phyloP scores from a whole-genome alignment of 129 eudicot genomes.

The Artemisia annua region DNA sequence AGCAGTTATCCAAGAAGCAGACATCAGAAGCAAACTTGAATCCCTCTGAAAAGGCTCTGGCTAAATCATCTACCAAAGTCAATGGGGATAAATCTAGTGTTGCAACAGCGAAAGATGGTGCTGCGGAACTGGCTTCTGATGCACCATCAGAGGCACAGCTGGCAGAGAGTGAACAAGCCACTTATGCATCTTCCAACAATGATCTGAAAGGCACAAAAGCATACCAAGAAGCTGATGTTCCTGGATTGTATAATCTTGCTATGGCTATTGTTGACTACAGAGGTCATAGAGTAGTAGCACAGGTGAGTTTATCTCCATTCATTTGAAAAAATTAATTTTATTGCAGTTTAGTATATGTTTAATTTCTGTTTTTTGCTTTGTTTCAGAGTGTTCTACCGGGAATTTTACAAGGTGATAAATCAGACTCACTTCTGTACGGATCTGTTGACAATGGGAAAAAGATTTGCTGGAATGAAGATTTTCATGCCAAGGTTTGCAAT shows the following conservation, averaged over 20 bases:
- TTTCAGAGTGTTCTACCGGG: constrained; percentile 97
- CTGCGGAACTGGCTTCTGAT: constrained; percentile 48
- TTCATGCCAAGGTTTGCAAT: constrained; percentile 79
- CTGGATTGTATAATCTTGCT: constrained; percentile 97
- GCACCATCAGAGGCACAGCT: constrained; percentile 64
- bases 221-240: constrained; percentile 96
- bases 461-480: constrained; percentile 96
- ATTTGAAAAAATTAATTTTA: background rate
- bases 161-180: constrained; percentile 99
- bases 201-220: constrained; percentile 98
- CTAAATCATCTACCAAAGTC: constrained; percentile 31
- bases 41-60: constrained; percentile 30
- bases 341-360: background rate
- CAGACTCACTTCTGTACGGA: constrained; percentile 94
- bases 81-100: constrained; percentile 46
- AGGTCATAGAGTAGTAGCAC: constrained; percentile 99
- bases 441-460: constrained; percentile 99
- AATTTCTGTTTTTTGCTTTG: background rate
- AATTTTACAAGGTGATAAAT: constrained; percentile 98
- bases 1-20: constrained; percentile 70
- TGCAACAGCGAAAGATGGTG: constrained; percentile 30
- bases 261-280: constrained; percentile 98
- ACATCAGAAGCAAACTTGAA: constrained; percentile 39
- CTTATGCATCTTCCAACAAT: constrained; percentile 96
- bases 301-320: constrained; percentile 42